Base-by-base conservation (phyloP, 768 basidiomycete species). In the Omphalotus guepiniiformis region DNA sequence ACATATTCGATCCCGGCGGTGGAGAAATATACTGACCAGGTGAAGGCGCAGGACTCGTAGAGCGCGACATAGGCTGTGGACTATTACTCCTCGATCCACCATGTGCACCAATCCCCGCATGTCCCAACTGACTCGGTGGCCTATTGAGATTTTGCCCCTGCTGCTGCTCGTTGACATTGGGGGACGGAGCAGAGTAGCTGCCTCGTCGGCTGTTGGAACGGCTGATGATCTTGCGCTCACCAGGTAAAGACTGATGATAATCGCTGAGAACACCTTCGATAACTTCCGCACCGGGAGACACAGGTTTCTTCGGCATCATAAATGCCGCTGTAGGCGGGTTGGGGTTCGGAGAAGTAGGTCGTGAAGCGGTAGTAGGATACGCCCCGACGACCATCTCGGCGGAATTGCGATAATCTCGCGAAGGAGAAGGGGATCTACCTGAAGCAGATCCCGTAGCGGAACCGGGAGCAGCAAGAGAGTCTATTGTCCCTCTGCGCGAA, bases 191-290 rank as follows among this genome's bases (percentile, higher is more conserved):
- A 16, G 62, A 56, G 40, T 62, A 67, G 47, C 72, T 66, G 38
- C 67, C 61, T 34, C 66, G 63, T 53, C 69, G 59, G 53, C 44
- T 46, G n/a, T 73, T 77, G 42, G 73, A 71, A 37, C 79, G 68
- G 58, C 78, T 82, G 21, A 79, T 68, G 6, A 75, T 71, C 64
- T 78, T 82, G 41, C 78, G 70, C 62, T 96, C 94, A 3, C 92
- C 93, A 6, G 93, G 94, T 60, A 97, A 78, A 1, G 85, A 79
- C 57, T 93, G 91, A 22, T 84, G 79, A 58, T 97, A 97, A 53
- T 82, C 76, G 1, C 72, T 71, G 13, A 92, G 64, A 6, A 92
- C 82, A n/a, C 82, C 79, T 47, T 88, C 83, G 15, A 91, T 80
- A 0, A 78, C 74, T 32, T 72, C 61, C 1, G 74, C 73, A 6